Evolutionary conservation across 805 yeast genomes (phyloP).

Genomic region (Gaillardinia entomophila): DNA sequence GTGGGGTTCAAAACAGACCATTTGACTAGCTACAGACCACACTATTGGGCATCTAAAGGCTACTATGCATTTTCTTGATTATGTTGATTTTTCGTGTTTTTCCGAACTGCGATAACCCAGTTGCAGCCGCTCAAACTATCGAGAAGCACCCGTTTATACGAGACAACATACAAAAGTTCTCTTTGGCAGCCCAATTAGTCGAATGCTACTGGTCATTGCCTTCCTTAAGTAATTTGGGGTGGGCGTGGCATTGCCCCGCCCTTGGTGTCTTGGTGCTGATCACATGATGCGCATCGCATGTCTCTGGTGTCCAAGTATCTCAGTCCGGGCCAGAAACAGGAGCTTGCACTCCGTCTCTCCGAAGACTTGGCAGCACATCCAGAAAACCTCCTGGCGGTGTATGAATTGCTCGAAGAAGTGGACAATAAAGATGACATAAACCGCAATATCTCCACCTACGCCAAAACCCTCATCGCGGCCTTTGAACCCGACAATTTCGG

Average conservation of each 20-base stretch:
- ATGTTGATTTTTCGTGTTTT: no score
- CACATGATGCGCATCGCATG: constrained; percentile 1
- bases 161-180: no score
- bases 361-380: constrained; percentile 7
- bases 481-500: no score
- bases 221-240: constrained; percentile 1
- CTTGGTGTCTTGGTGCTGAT: neutral
- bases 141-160: no score
- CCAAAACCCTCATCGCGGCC: no score
- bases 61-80: no score
- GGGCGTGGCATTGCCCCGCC: constrained; percentile 2
- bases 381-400: constrained; percentile 14
- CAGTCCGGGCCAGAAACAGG: constrained; percentile 12
- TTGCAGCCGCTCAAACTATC: no score
- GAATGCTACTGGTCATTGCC: neutral
- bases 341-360: constrained; percentile 15
- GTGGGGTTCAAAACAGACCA: no score
- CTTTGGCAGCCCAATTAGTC: neutral
- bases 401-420: constrained; percentile 20
- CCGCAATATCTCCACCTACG: no score
- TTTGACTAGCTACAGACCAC: no score
- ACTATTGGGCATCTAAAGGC: no score
- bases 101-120: no score
- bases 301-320: constrained; percentile 18
- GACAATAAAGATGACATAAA: constrained; percentile 5